A percentile compares a stretch with the other conserved stretches of the same genome.
Conservation (phyloP, 345 rosid genomes). For the Odontarrhena argentea region DNA sequence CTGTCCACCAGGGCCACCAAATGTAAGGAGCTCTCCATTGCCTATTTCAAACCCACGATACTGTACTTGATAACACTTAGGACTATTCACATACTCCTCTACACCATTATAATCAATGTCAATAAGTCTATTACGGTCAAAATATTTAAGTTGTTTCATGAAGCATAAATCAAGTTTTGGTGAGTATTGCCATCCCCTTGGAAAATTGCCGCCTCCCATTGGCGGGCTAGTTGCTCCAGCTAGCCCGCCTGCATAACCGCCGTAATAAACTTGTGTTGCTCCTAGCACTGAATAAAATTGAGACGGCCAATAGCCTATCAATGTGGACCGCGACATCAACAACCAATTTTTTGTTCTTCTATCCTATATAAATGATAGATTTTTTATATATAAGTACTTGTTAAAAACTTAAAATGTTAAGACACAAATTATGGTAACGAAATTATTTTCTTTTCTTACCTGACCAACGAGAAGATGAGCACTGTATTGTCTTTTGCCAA, state of each 20-base stretch:
- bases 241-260: constrained; percentile 5
- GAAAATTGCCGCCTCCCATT: constrained; percentile 23
- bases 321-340: not conserved
- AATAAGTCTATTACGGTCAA: not conserved
- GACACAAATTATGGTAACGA: not conserved
- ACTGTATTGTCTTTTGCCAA: not conserved
- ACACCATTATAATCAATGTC: not conserved
- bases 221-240: constrained; percentile 2
- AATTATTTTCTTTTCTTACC: constrained; percentile 1
- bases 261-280: constrained; percentile 10
- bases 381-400: not conserved
- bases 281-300: not conserved
- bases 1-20: constrained; percentile 30
- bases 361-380: not conserved
- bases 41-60: constrained; percentile 19
- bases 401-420: not conserved
- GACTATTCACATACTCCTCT: constrained; percentile 19
- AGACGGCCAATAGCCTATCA: constrained; percentile 26
- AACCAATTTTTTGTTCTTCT: constrained; percentile 10
- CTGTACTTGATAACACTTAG: constrained; percentile 16
- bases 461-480: constrained; percentile 26
- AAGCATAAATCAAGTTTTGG: not conserved
- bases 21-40: constrained; percentile 2
- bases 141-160: constrained; percentile 21
- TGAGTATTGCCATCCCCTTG: not conserved